These are phyloP conservation scores for Lepraria neglecta DNA, from an alignment of 495 filamentous ascomycete species.

Conservation along the genomic window DNA sequence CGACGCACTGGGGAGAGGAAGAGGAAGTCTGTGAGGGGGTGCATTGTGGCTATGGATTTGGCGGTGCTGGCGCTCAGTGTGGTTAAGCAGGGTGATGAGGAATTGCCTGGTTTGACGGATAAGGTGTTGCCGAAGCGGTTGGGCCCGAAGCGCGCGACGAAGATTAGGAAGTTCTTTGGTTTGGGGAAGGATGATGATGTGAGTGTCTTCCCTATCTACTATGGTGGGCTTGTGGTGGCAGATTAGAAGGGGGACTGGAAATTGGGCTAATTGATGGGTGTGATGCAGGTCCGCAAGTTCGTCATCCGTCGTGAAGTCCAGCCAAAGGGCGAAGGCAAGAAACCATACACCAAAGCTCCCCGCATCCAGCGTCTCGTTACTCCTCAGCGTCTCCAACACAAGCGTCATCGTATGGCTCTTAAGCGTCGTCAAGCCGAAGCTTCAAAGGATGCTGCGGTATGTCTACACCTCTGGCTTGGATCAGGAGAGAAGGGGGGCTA, in stretches of 20 bases:
- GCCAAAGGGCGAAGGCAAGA: conserved; percentile 92
- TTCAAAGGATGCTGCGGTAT: conserved; percentile 95
- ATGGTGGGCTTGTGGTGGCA: not conserved
- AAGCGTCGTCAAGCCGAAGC: conserved; percentile 95
- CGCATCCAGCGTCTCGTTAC: conserved; percentile 98
- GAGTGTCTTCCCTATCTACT: conserved; percentile 21
- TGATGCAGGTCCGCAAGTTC: conserved; percentile 79
- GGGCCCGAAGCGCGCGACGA: conserved; percentile 97
- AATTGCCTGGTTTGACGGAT: conserved; percentile 94
- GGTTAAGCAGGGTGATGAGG: conserved; percentile 92
- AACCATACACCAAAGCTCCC: conserved; percentile 97
- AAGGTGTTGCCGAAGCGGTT: conserved; percentile 95
- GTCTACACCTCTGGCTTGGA: not conserved
- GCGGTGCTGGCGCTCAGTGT: conserved; percentile 86
- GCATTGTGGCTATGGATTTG: conserved; percentile 93
- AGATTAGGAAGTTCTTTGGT: conserved; percentile 98
- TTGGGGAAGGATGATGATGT: conserved; percentile 99
- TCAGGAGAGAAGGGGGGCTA: not conserved
- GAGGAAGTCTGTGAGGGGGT: conserved; percentile 95
- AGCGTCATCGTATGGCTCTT: conserved; percentile 92
- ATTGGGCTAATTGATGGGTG: conserved; percentile 1
- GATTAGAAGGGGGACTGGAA: not conserved
- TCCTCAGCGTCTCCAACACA: conserved; percentile 99
- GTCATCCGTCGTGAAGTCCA: conserved; percentile 97
- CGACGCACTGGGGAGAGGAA: conserved; percentile 97